Evolutionary conservation across 176 grass and related monocot species (phyloP).

Genomic region (Phoenix dactylifera): DNA sequence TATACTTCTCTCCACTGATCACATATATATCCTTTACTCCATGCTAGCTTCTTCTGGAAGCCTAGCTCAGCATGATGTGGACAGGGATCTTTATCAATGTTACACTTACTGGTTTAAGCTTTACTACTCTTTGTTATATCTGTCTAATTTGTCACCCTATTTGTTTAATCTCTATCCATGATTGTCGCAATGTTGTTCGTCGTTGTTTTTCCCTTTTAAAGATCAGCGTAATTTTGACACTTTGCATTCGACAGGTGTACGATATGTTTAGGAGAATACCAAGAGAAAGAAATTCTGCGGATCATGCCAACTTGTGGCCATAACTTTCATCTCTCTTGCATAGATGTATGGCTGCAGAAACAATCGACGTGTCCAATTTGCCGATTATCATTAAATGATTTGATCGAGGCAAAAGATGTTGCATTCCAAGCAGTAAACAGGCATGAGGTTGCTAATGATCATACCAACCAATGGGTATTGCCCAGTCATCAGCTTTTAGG

Average conservation of each 20-base stretch:
- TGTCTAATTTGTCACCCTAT: too few relatives aligned
- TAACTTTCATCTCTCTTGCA: slow-evolving; percentile 24
- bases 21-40: too few relatives aligned
- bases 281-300: slow-evolving; percentile 28
- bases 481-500: too few relatives aligned
- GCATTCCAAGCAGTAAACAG: slow-evolving; percentile 14
- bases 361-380: slow-evolving; percentile 31
- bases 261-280: slow-evolving; percentile 30
- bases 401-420: slow-evolving; percentile 1
- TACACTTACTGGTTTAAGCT: too few relatives aligned
- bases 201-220: background rate
- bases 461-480: too few relatives aligned
- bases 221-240: background rate
- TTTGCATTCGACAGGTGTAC: slow-evolving; percentile 7
- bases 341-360: slow-evolving; percentile 23
- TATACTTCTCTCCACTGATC: too few relatives aligned
- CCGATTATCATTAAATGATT: slow-evolving; percentile 16
- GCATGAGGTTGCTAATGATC: background rate
- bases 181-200: too few relatives aligned
- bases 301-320: slow-evolving; percentile 29
- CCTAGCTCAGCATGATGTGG: too few relatives aligned
- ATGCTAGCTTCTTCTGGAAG: too few relatives aligned
- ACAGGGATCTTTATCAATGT: too few relatives aligned
- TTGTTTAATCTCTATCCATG: too few relatives aligned
- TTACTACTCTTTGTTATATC: too few relatives aligned